Evolutionary conservation across 2,329 filamentous ascomycete species (phyloP), one percentile per base, ranked within the genome.

Genomic region (Pyrenochaeta sp.): DNA sequence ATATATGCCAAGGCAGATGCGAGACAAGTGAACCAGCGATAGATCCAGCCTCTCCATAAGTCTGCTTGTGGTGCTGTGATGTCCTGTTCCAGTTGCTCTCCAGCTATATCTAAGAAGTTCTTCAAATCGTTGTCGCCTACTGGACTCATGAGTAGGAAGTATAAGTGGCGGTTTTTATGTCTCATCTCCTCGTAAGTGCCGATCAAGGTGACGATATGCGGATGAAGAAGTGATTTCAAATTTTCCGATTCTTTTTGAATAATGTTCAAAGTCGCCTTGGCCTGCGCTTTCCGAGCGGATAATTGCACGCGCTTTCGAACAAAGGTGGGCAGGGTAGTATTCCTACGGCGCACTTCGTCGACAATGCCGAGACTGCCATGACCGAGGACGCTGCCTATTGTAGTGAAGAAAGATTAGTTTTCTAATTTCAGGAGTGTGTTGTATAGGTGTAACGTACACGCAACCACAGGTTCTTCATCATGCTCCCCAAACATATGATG

Each of bases 271-370:
- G 47, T 50, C 3, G 50, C 40, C 19, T 46, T 47, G 9, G 44
- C 54, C 9, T 40, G n/a, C 7, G 50, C 45, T 5, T 52, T 53
- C 5, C 47, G 48, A 13, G 37, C 28, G 1, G 62, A 58, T 2
- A 67, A 24, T 13, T 50, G 42, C 5, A 64, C 52, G 6, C 65
- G 58, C 28, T 67, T 67, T 13, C 61, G 52, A n/a, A 66, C 60
- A 36, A 36, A 36, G 12, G 55, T 55, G 13, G 53, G 45, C 10
- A 58, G 34, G 8, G 51, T 34, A 9, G 42, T 37, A 6, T 45
- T 44, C 10, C 12, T 24, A 3, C 50, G 32, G 2, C 62, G 49
- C 0, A 67, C 62, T 27, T 62, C 60, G 25, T 65, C 62, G 2
- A 67, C 65, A 3, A 67, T 51, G 0, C 64, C 64, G 7, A 67